These are phyloP conservation scores for Clausena lansium DNA, from an alignment of 345 rosid species.

Conservation along the genomic window DNA sequence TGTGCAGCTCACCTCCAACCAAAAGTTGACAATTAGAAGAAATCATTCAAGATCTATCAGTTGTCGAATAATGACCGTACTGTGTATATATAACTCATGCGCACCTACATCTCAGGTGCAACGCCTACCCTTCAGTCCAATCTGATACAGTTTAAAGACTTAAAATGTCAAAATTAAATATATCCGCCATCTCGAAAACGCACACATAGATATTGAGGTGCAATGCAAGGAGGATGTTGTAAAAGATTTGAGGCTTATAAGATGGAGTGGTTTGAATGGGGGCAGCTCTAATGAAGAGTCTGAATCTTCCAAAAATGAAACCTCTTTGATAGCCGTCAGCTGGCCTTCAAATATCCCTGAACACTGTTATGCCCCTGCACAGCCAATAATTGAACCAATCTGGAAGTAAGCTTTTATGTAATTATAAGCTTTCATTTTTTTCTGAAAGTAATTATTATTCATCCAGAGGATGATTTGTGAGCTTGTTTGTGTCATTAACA, in stretches of 20 bases:
- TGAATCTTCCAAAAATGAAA: constrained; percentile 21
- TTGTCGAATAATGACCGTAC: no score
- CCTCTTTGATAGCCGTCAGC: background rate
- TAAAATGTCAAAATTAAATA: no score
- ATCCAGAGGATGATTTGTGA: background rate
- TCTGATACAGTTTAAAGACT: no score
- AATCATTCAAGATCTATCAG: no score
- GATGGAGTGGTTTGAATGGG: background rate
- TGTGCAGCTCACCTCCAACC: no score
- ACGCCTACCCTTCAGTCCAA: no score
- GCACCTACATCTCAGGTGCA: no score
- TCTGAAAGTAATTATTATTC: background rate
- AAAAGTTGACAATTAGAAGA: no score
- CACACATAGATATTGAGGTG: background rate
- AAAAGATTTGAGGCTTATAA: constrained; percentile 12
- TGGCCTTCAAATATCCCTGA: constrained; percentile 10
- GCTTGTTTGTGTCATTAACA: constrained; percentile 23
- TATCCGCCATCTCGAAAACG: no score
- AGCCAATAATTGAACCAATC: constrained; percentile 45
- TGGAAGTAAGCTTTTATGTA: constrained; percentile 55
- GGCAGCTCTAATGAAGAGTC: background rate
- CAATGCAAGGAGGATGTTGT: constrained; percentile 3
- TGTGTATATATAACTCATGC: no score
- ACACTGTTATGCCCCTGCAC: constrained; percentile 32
- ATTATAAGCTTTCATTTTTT: background rate